These are phyloP conservation scores for Erodium texanum DNA, from an alignment of 441 rosid species.

Conservation along the genomic window DNA sequence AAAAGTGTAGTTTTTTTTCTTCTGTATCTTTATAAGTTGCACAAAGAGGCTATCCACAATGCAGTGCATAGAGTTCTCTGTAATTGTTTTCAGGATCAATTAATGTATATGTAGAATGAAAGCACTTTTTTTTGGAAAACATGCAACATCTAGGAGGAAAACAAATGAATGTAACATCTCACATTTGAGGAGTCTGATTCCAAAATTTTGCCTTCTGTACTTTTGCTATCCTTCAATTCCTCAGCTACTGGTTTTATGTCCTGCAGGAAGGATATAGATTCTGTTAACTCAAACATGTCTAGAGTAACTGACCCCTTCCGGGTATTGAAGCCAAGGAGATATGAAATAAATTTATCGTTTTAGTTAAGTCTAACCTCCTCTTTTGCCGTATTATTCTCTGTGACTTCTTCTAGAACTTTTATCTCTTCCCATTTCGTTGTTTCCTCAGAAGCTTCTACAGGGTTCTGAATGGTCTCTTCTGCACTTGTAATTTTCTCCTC, in stretches of 20 bases:
- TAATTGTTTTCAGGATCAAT: slow-evolving; percentile 1
- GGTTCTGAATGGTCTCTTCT: slow-evolving; percentile 3
- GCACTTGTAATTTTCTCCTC: not conserved
- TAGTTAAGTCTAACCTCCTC: slow-evolving; percentile 16
- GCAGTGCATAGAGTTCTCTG: not conserved
- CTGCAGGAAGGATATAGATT: slow-evolving; percentile 14
- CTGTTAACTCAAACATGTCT: slow-evolving; percentile 2
- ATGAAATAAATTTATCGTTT: not conserved
- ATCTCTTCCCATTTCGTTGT: slow-evolving; percentile 6
- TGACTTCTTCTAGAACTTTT: slow-evolving; percentile 13
- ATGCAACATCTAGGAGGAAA: not conserved
- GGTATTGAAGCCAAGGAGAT: not conserved
- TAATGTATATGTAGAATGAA: not conserved
- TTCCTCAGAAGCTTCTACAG: slow-evolving; percentile 7
- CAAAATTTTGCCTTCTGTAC: not conserved
- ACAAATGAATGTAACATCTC: slow-evolving; percentile 6
- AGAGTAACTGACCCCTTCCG: slow-evolving; percentile 6
- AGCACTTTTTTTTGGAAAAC: not conserved
- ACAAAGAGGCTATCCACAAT: slow-evolving; percentile 4
- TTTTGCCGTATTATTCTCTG: slow-evolving; percentile 4
- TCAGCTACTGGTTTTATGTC: slow-evolving; percentile 15
- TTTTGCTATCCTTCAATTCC: slow-evolving; percentile 15
- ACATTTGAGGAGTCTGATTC: slow-evolving; percentile 9
- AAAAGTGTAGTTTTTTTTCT: not conserved
- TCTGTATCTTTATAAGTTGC: not conserved